phyloP scores from a whole-genome alignment of 306 rosid genomes.

The Rosa persica region DNA sequence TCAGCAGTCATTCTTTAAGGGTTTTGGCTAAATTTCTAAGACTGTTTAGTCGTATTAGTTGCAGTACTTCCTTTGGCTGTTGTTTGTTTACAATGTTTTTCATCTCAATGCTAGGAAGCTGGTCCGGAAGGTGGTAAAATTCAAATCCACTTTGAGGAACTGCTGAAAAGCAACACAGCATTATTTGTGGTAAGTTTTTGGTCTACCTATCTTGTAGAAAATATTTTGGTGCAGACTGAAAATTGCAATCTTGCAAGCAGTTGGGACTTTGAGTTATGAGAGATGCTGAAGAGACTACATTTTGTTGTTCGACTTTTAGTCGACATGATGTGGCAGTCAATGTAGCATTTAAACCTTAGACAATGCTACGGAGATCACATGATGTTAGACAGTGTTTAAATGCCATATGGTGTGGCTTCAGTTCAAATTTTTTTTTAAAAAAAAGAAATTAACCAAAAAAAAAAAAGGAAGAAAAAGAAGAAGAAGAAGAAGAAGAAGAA shows the following conservation, averaged over 20 bases:
- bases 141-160: constrained; percentile 90
- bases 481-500: background rate
- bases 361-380: background rate
- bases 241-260: background rate
- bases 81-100: constrained; percentile 23
- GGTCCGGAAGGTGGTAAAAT: constrained; percentile 91
- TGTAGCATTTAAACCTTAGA: background rate
- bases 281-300: background rate
- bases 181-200: constrained; percentile 77
- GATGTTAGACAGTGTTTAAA: background rate
- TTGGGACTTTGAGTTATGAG: background rate
- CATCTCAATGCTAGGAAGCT: constrained; percentile 68
- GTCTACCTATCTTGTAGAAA: background rate
- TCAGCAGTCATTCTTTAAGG: background rate
- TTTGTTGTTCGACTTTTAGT: background rate
- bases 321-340: background rate
- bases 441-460: background rate
- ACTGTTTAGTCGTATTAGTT: constrained; percentile 5
- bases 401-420: background rate
- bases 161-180: constrained; percentile 90
- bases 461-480: background rate
- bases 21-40: background rate
- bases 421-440: background rate
- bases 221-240: background rate
- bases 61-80: background rate